Base-by-base conservation (phyloP, 805 yeast genomes). In the Lipomyces sp. region DNA sequence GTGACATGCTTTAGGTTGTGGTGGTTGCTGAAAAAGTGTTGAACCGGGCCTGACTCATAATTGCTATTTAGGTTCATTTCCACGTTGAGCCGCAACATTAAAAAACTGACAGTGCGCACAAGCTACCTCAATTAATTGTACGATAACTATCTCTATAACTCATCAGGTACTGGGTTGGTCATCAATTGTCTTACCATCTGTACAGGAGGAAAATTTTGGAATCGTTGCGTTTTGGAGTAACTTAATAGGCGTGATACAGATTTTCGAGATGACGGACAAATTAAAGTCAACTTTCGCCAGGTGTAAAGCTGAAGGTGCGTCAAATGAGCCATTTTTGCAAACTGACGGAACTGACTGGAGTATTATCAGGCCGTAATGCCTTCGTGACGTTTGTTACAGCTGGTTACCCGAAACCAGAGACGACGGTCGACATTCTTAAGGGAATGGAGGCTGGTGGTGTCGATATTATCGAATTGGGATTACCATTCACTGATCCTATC, bases 401-500 rank as follows among this genome's bases (percentile, higher is more conserved):
- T 2, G 99, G 97, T 24, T 92, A 82, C 80, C 99, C 99, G 62
- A 83, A 92, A 18, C 79, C 90, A 63, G 96, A 88, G 63, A 97
- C 90, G 70, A 93, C 99, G 1, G 82, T 95, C 59, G 96, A 96
- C 6, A 85, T 93, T 69, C 77, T 95, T 77, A 85, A 87, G 76
- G 94, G 95, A 30, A 86, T 95, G 80, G 98, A 95, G 81, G 90
- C 85, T 35, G 98, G 97, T 71, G 99, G 99, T 64, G 96, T 90
- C 50, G 98, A 95, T 76, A 85, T 95, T 69, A 91, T 95, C 72
- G 99, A 95, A 80, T 80, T 95, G 57, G 99, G 99, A 69, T 80
- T 95, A 77, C 99, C 99, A 58, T 95, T 95, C 78, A 89, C 97
- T 30, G 99, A 95, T 77, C 99, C 99, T 50, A 92, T 95, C 77